Evolutionary conservation across 352 stramenopile genomes (phyloP).

Genomic region (Globisporangium recalcitrans): DNA sequence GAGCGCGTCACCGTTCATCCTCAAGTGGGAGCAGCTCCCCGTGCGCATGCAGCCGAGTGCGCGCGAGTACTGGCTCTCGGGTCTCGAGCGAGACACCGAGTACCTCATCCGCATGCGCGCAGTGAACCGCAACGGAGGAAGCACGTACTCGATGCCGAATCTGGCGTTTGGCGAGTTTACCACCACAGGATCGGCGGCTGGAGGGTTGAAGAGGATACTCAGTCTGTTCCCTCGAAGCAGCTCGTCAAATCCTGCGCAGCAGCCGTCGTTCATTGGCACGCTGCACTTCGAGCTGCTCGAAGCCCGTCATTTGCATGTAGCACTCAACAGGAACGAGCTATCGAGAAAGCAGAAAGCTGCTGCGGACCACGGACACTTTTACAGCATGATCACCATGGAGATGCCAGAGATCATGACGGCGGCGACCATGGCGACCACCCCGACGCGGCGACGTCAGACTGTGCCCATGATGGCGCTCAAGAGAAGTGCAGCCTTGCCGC

Average conservation of each 20-base stretch:
- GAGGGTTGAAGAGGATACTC: conserved; percentile 3
- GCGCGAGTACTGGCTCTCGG: conserved; percentile 51
- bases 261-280: conserved; percentile 52
- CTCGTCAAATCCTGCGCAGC: conserved; percentile 1
- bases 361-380: conserved; percentile 19
- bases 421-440: too few species aligned
- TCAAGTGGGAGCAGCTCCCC: conserved; percentile 45
- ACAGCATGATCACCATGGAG: conserved; percentile 24
- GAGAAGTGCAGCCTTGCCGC: not conserved
- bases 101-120: conserved; percentile 58
- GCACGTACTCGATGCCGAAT: conserved; percentile 45
- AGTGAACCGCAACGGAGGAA: conserved; percentile 58
- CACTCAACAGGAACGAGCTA: not conserved
- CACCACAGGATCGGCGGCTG: conserved; percentile 19
- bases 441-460: conserved; percentile 12
- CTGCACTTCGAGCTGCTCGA: conserved; percentile 58
- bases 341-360: conserved; percentile 1
- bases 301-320: conserved; percentile 25
- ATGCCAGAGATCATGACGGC: conserved; percentile 12
- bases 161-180: conserved; percentile 38
- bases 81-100: conserved; percentile 46
- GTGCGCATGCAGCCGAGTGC: conserved; percentile 45
- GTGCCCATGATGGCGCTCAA: conserved; percentile 3
- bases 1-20: conserved; percentile 22
- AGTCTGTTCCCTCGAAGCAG: conserved; percentile 15